Evolutionary conservation across 2,329 filamentous ascomycete species (phyloP), one percentile per base, ranked within the genome.

Genomic region (Chaetomium strumarium): DNA sequence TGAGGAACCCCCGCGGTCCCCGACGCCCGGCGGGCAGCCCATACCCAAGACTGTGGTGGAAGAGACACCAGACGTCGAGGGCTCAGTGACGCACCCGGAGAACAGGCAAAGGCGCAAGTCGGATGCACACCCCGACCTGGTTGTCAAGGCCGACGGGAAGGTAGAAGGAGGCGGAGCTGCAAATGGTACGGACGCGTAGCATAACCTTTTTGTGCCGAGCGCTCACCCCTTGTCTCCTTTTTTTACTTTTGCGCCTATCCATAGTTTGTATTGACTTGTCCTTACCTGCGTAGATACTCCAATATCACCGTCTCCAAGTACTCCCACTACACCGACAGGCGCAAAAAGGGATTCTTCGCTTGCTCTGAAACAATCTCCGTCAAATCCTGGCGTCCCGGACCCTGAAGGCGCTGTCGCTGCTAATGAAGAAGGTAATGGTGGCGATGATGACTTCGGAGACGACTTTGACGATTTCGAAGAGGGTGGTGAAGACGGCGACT

Each of bases 381-480:
- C 58, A 31, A 62, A 58, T 42, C 61, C 58, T 30, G 57, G 46
- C 53, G 55, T 36, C 33, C 57, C 56, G 37, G 56, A 52, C 34
- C 52, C 49, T 43, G 33, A 56, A 43, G 56, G 53, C 51, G 47
- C 58, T 9, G 49, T 51, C 8, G 38, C 55, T 57, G 45, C 62
- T 38, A 63, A 65, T 37, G 67, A 66, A 17, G 63, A 63, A 39
- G 64, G 58, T 6, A 61, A 63, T 8, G 34, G 7, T 8, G 34
- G 14, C 20, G 63, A 66, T 30, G 75, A 78, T 57, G 77, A 75
- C 39, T 81, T 80, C 63, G 79, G 75, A 19, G 79, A 82, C 61
- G 80, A 83, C 55, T 78, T 80, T 68, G 79, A 84, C 64, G 80
- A 82, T 56, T 83, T 84, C 59, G 78, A 81, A 62, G 80, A 83